phyloP scores from a whole-genome alignment of 2,329 filamentous ascomycete species.

The Tympanopsis confertula region DNA sequence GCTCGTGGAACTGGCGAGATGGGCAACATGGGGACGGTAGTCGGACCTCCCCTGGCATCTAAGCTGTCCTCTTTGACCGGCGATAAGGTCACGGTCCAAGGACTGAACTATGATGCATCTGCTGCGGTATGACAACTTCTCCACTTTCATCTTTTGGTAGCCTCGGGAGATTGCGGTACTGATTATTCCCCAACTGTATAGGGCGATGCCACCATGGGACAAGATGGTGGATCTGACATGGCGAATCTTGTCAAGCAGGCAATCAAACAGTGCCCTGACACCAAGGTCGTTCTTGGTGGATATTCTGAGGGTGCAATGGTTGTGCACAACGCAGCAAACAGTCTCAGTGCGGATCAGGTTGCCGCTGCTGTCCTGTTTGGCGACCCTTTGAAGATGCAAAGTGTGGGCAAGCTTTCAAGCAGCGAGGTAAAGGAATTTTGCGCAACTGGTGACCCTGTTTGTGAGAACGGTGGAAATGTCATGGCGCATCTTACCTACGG shows the following conservation, averaged over 20 bases:
- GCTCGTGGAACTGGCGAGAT: constrained; percentile 5
- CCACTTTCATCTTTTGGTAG: too few relatives aligned
- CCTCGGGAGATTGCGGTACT: too few relatives aligned
- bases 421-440: background rate
- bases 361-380: constrained; percentile 4
- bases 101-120: constrained; percentile 2
- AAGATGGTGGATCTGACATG: constrained; percentile 2
- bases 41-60: constrained; percentile 3
- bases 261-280: constrained; percentile 3
- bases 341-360: background rate
- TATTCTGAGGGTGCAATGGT: constrained; percentile 5
- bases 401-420: background rate
- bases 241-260: background rate
- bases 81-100: constrained; percentile 5
- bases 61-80: constrained; percentile 1
- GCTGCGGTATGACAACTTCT: background rate
- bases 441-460: background rate
- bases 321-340: constrained; percentile 3
- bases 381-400: constrained; percentile 2
- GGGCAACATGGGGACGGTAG: constrained; percentile 3
- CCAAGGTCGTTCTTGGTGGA: constrained; percentile 3
- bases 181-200: background rate
- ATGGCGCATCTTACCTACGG: background rate
- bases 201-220: constrained; percentile 3
- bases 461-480: background rate